Conservation (phyloP, 768 basidiomycete species). For the Leccinellum luteum region DNA sequence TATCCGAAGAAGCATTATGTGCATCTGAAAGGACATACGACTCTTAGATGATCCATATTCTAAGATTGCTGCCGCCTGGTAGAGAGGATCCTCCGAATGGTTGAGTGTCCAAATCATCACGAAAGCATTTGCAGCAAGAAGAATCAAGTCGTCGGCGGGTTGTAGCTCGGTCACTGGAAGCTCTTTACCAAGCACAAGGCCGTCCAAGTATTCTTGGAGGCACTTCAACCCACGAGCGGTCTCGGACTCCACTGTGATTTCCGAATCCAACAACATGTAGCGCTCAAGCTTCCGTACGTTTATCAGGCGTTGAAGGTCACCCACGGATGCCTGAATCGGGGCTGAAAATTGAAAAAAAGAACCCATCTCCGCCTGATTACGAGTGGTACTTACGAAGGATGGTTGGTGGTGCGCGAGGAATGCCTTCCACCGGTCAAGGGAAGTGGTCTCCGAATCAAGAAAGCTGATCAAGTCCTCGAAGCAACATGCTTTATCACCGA, state of each 20-base stretch:
- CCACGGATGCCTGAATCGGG: slow-evolving; percentile 42
- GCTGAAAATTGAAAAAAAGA: slow-evolving; percentile 17
- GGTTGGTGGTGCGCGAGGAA: slow-evolving; percentile 49
- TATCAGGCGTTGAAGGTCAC: slow-evolving; percentile 63
- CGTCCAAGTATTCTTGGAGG: slow-evolving; percentile 60
- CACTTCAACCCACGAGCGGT: slow-evolving; percentile 48
- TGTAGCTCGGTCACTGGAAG: slow-evolving; percentile 79
- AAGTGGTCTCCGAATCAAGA: slow-evolving; percentile 46
- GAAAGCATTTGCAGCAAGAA: slow-evolving; percentile 68
- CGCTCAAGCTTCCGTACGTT: slow-evolving; percentile 77
- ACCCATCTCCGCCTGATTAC: slow-evolving; percentile 6
- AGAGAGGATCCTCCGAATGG: slow-evolving; percentile 55
- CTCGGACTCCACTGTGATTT: slow-evolving; percentile 60
- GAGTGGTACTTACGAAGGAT: slow-evolving; percentile 44
- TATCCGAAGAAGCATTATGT: slow-evolving; percentile 73
- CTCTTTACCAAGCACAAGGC: slow-evolving; percentile 60
- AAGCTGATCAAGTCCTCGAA: slow-evolving; percentile 83
- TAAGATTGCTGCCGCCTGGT: slow-evolving; percentile 60
- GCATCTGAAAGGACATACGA: slow-evolving; percentile 76
- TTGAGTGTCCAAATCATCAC: slow-evolving; percentile 62
- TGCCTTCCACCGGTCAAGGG: slow-evolving; percentile 48
- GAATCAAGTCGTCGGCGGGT: slow-evolving; percentile 79
- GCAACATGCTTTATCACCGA: slow-evolving; percentile 83
- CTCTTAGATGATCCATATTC: slow-evolving; percentile 73
- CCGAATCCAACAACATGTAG: slow-evolving; percentile 46